These are phyloP conservation scores for Ceratocystis ficicola DNA, from an alignment of 2,329 filamentous ascomycete species.

Conservation along the genomic window DNA sequence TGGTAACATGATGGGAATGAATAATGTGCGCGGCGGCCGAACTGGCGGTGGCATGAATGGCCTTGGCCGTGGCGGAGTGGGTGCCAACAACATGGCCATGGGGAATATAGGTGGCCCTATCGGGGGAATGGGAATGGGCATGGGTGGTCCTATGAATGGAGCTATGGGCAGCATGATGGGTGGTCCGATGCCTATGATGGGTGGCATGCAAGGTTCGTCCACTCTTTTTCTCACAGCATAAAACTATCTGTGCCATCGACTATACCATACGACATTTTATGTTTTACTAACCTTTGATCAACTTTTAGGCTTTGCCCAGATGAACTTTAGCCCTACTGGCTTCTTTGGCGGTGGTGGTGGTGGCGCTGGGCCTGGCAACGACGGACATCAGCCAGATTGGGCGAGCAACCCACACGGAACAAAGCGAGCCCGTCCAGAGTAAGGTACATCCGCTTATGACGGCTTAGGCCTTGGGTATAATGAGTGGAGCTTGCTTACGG, in stretches of 20 bases:
- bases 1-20: conserved; percentile 34
- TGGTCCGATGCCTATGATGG: conserved; percentile 38
- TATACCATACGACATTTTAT: too few species aligned
- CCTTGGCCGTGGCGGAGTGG: conserved; percentile 34
- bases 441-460: conserved; percentile 23
- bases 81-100: conserved; percentile 39
- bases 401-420: conserved; percentile 63
- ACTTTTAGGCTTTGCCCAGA: conserved; percentile 36
- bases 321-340: conserved; percentile 58
- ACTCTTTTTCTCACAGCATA: not conserved
- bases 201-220: conserved; percentile 32
- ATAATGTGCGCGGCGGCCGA: conserved; percentile 36
- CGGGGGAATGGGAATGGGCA: conserved; percentile 23
- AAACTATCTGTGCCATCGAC: too few species aligned
- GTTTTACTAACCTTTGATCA: conserved; percentile 22
- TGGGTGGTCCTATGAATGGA: conserved; percentile 24
- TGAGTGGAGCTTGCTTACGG: too few species aligned
- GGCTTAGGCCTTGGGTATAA: too few species aligned
- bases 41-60: conserved; percentile 35
- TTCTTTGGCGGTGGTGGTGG: conserved; percentile 43
- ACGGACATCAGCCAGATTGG: conserved; percentile 14
- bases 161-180: conserved; percentile 32
- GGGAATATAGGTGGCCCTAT: conserved; percentile 43
- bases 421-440: conserved; percentile 66
- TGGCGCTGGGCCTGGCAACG: conserved; percentile 46